Evolutionary conservation across 768 basidiomycete genomes (phyloP).

Genomic region (Royoungia palumana): DNA sequence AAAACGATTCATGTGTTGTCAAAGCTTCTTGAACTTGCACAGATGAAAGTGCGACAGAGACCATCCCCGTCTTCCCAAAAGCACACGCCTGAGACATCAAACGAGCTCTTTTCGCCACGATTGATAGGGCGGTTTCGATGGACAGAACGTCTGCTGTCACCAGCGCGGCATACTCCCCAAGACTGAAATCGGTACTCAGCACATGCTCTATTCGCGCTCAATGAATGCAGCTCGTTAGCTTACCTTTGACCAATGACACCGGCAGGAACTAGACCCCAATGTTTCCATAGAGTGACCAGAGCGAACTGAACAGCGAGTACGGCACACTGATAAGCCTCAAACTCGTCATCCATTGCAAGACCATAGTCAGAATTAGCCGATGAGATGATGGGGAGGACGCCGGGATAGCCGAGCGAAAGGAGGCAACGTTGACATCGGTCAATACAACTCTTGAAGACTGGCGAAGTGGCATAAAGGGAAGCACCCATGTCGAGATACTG

Average conservation of each 20-base stretch:
- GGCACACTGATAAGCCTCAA: conserved; percentile 50
- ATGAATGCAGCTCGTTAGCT: conserved; percentile 10
- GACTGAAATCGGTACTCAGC: conserved; percentile 36
- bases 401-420: conserved; percentile 45
- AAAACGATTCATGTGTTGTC: conserved; percentile 30
- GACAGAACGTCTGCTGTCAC: conserved; percentile 58
- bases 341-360: conserved; percentile 32
- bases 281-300: conserved; percentile 60
- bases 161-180: conserved; percentile 75
- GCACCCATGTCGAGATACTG: conserved; percentile 66
- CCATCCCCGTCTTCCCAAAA: conserved; percentile 52
- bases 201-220: neutral
- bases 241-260: conserved; percentile 74
- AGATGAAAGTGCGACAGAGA: conserved; percentile 46
- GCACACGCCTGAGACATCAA: conserved; percentile 52
- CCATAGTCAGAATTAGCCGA: conserved; percentile 22
- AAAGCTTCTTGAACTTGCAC: conserved; percentile 36
- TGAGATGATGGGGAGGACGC: conserved; percentile 45
- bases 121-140: conserved; percentile 51
- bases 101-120: conserved; percentile 58
- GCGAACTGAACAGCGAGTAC: conserved; percentile 63
- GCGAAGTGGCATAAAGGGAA: conserved; percentile 47
- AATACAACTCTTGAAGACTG: conserved; percentile 48
- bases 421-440: conserved; percentile 59
- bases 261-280: conserved; percentile 62